Percentiles rank a stretch among this genome's conserved stretches.
Conservation (phyloP, 1,139 yeast genomes). For the Candida sp. region DNA sequence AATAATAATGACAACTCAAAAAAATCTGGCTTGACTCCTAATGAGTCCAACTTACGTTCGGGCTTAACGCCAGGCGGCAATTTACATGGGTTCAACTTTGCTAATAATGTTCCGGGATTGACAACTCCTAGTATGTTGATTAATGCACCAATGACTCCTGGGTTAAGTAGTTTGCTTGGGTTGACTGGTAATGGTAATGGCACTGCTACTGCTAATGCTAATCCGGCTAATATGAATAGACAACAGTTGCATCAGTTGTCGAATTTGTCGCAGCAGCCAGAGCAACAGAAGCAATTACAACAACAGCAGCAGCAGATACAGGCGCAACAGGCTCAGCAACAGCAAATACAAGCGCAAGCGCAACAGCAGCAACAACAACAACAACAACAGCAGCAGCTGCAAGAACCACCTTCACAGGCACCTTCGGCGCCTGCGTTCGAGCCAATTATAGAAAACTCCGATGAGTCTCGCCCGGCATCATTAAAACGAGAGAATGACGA, state of each 20-base stretch:
- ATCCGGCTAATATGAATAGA: too few species aligned
- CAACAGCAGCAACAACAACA: constrained; percentile 4
- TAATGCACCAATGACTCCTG: constrained; percentile 47
- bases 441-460: not conserved
- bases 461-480: not conserved
- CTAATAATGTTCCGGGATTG: constrained; percentile 30
- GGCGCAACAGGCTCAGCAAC: constrained; percentile 4
- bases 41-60: constrained; percentile 61
- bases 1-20: constrained; percentile 7
- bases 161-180: constrained; percentile 40
- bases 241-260: not conserved
- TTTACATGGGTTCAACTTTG: constrained; percentile 29
- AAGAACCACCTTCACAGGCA: not conserved
- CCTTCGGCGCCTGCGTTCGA: not conserved
- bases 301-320: constrained; percentile 6
- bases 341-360: constrained; percentile 4
- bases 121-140: constrained; percentile 43
- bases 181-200: constrained; percentile 15
- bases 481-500: constrained; percentile 1
- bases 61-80: constrained; percentile 55
- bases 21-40: constrained; percentile 65
- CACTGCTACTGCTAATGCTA: constrained; percentile 5
- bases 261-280: constrained; percentile 1
- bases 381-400: constrained; percentile 1
- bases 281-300: constrained; percentile 6